A percentile compares a stretch with the other conserved stretches of the same genome.
These are phyloP conservation scores for Kwoniella europaea DNA, from an alignment of 768 basidiomycete species.

Conservation along the genomic window DNA sequence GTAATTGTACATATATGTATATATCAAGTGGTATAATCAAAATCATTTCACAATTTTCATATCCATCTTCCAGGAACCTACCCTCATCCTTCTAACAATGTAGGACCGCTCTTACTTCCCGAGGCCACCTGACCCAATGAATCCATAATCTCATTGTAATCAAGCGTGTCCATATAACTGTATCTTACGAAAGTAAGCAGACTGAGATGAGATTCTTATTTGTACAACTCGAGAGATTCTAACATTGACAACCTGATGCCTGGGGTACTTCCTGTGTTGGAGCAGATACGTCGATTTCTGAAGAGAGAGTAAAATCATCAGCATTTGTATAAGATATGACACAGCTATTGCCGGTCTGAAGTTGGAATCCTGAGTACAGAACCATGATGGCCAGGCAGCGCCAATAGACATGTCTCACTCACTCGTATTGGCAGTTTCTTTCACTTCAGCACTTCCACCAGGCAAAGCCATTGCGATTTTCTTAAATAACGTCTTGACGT, in stretches of 20 bases:
- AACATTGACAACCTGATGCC: conserved; percentile 82
- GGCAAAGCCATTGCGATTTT: conserved; percentile 98
- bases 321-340: background rate
- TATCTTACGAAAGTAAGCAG: background rate
- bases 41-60: too few species aligned
- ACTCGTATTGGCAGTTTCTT: conserved; percentile 64
- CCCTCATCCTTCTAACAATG: too few species aligned
- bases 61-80: too few species aligned
- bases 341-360: conserved; percentile 4
- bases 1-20: too few species aligned
- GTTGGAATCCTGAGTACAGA: too few species aligned
- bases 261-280: conserved; percentile 74
- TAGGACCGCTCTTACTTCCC: too few species aligned
- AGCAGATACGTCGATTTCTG: conserved; percentile 91
- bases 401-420: conserved; percentile 17
- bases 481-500: conserved; percentile 98
- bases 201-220: background rate
- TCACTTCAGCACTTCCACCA: conserved; percentile 75
- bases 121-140: too few species aligned
- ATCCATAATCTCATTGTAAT: too few species aligned
- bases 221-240: conserved; percentile 5
- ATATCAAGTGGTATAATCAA: too few species aligned
- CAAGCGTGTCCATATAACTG: too few species aligned
- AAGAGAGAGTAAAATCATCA: background rate
- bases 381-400: too few species aligned